A percentile compares a stretch with the other conserved stretches of the same genome.
These are phyloP conservation scores for Elongisporangium anandrum DNA, from an alignment of 352 stramenopile genomes.

Conservation along the genomic window DNA sequence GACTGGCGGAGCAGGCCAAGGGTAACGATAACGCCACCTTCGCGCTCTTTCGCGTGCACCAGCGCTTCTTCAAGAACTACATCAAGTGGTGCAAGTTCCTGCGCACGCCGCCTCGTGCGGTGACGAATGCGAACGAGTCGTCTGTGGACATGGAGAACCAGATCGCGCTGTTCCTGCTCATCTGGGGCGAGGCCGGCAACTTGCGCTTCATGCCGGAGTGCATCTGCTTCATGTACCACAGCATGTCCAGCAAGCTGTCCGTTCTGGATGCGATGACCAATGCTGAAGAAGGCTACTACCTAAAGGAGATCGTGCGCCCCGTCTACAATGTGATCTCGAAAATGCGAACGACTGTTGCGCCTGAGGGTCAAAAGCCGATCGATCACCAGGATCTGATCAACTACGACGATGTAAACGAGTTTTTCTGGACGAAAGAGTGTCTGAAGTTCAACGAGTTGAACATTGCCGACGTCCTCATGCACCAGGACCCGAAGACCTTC, in stretches of 20 bases:
- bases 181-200: constrained; percentile 85
- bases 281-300: constrained; percentile 51
- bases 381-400: constrained; percentile 85
- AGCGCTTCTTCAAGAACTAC: constrained; percentile 91
- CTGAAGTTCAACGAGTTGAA: constrained; percentile 67
- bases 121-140: constrained; percentile 27
- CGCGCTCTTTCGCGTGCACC: constrained; percentile 56
- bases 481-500: constrained; percentile 81
- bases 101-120: constrained; percentile 81
- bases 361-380: constrained; percentile 32
- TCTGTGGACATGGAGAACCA: constrained; percentile 56
- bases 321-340: constrained; percentile 75
- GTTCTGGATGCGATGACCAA: constrained; percentile 51
- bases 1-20: constrained; percentile 51
- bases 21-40: constrained; percentile 39
- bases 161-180: constrained; percentile 70
- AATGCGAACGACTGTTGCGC: constrained; percentile 52
- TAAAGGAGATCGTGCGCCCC: constrained; percentile 63
- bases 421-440: constrained; percentile 74
- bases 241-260: constrained; percentile 59
- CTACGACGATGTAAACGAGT: constrained; percentile 89
- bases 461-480: constrained; percentile 52
- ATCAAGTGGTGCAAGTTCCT: constrained; percentile 94
- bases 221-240: constrained; percentile 87
- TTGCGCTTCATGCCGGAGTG: constrained; percentile 88